Evolutionary conservation across 2,329 filamentous ascomycete genomes (phyloP).

Genomic region (Neurospora crassa): DNA sequence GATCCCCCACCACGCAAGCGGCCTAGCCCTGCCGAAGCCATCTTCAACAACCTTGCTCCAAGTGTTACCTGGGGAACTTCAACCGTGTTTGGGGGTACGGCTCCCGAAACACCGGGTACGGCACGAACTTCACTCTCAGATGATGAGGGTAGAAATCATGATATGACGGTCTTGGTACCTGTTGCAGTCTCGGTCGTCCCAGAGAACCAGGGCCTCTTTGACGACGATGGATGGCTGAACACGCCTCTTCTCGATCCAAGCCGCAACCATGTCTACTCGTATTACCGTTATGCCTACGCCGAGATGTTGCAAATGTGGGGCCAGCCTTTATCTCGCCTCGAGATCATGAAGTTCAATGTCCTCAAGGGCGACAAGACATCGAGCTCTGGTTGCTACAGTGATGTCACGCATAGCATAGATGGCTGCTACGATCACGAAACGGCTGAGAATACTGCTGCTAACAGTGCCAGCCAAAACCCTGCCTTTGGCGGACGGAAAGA

Average conservation of each 20-base stretch:
- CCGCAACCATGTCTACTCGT: constrained; percentile 40
- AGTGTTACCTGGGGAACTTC: constrained; percentile 42
- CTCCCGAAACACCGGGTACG: constrained; percentile 35
- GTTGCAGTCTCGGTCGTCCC: constrained; percentile 43
- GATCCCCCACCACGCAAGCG: constrained; percentile 34
- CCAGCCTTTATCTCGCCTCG: constrained; percentile 51
- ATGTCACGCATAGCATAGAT: constrained; percentile 15
- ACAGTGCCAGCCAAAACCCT: constrained; percentile 28
- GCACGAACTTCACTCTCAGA: constrained; percentile 44
- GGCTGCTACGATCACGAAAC: constrained; percentile 24
- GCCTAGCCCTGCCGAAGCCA: constrained; percentile 52
- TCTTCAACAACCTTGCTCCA: constrained; percentile 44
- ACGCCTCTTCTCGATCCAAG: constrained; percentile 46
- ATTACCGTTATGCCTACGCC: constrained; percentile 57
- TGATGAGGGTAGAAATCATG: constrained; percentile 40
- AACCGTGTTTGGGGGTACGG: constrained; percentile 30
- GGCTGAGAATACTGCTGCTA: constrained; percentile 29
- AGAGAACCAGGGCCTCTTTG: constrained; percentile 55
- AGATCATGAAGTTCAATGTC: constrained; percentile 61
- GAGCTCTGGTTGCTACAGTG: constrained; percentile 10
- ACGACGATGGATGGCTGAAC: constrained; percentile 57
- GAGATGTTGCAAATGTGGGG: constrained; percentile 60
- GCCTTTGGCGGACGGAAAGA: constrained; percentile 40
- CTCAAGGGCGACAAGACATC: constrained; percentile 37
- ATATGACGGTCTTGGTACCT: constrained; percentile 37